Conservation (phyloP, 768 basidiomycete genomes). For the Suillus ampliporus region DNA sequence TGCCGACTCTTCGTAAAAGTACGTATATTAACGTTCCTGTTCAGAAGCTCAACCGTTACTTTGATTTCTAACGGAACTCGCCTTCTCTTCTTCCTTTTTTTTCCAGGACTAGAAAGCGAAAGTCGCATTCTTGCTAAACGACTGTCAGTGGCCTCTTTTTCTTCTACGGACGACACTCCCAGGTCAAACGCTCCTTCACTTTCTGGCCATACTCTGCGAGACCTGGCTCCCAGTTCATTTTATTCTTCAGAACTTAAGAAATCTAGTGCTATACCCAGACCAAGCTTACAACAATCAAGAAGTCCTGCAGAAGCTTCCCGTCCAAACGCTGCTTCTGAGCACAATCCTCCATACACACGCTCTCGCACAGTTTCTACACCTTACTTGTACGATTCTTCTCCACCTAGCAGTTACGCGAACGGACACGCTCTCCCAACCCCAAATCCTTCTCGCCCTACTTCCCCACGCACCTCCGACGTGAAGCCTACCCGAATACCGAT, state of each 20-base stretch:
- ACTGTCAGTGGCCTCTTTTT: slow-evolving; percentile 74
- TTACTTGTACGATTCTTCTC: slow-evolving; percentile 47
- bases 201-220: slow-evolving; percentile 26
- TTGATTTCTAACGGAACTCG: neutral
- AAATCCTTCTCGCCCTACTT: slow-evolving; percentile 47
- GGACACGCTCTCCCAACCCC: slow-evolving; percentile 38
- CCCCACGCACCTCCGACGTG: slow-evolving; percentile 48
- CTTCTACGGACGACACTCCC: slow-evolving; percentile 54
- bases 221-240: slow-evolving; percentile 22
- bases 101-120: slow-evolving; percentile 77
- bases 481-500: slow-evolving; percentile 56
- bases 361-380: slow-evolving; percentile 72
- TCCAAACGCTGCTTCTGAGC: slow-evolving; percentile 35
- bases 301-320: slow-evolving; percentile 32
- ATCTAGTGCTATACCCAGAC: slow-evolving; percentile 52
- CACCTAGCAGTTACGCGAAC: slow-evolving; percentile 37
- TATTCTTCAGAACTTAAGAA: slow-evolving; percentile 41
- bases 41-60: neutral
- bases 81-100: slow-evolving; percentile 11
- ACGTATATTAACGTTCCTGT: slow-evolving; percentile 33
- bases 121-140: slow-evolving; percentile 78
- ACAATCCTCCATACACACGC: slow-evolving; percentile 50
- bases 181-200: slow-evolving; percentile 26
- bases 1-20: slow-evolving; percentile 83
- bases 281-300: slow-evolving; percentile 46